Evolutionary conservation across 345 rosid species (phyloP).

Genomic region (Mangifera indica): DNA sequence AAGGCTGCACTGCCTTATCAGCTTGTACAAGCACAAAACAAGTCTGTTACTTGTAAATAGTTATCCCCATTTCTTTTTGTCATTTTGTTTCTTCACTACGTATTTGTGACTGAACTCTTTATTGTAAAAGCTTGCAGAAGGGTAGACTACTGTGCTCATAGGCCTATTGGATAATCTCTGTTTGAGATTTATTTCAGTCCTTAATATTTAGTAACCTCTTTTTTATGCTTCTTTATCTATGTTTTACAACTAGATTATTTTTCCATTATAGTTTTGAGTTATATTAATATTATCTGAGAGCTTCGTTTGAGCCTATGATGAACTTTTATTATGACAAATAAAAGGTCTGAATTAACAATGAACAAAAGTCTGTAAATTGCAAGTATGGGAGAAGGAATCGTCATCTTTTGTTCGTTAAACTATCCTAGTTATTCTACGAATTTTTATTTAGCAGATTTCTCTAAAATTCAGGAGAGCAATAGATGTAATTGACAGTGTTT

Average conservation of each 20-base stretch:
- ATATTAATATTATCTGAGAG: not conserved
- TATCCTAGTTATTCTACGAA: not conserved
- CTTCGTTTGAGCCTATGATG: not conserved
- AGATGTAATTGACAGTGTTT: not conserved
- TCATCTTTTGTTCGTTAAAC: not conserved
- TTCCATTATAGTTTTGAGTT: not conserved
- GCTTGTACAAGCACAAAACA: too few species aligned
- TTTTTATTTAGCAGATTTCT: not conserved
- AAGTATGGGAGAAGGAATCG: too few species aligned
- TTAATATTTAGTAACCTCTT: too few species aligned
- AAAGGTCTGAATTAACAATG: not conserved
- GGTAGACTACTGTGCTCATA: constrained; percentile 7
- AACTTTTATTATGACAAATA: not conserved
- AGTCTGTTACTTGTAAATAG: constrained; percentile 10
- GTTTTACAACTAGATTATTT: not conserved
- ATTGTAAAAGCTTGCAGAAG: not conserved
- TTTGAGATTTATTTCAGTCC: not conserved
- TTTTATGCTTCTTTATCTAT: not conserved
- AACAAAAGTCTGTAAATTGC: not conserved
- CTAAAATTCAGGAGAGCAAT: not conserved
- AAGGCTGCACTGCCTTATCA: constrained; percentile 13
- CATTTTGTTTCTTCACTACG: not conserved
- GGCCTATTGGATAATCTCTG: too few species aligned
- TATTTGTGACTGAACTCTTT: not conserved
- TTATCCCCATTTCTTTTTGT: not conserved